Conservation (phyloP, 2,329 filamentous ascomycete species). For the Westerdykella aurantiaca region DNA sequence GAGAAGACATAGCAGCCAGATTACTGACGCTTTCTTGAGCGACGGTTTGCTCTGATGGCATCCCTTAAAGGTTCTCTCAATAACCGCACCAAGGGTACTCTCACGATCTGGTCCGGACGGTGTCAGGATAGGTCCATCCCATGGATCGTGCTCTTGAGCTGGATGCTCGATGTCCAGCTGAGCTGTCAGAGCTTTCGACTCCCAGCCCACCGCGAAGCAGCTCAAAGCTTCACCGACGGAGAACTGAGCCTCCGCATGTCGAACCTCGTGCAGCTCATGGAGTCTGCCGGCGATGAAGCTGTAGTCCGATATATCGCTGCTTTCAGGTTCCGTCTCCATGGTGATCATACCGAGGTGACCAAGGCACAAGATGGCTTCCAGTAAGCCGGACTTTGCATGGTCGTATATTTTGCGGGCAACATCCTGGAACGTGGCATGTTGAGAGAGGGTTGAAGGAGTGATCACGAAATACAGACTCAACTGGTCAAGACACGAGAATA, state of each 20-base stretch:
- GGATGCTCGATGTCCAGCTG: constrained; percentile 66
- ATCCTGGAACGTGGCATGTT: constrained; percentile 35
- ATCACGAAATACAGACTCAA: constrained; percentile 55
- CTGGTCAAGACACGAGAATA: constrained; percentile 55
- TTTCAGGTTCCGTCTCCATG: constrained; percentile 36
- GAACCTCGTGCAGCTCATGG: constrained; percentile 74
- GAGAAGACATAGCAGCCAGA: constrained; percentile 89
- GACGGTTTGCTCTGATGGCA: constrained; percentile 83
- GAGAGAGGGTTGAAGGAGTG: constrained; percentile 37
- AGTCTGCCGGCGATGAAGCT: constrained; percentile 60
- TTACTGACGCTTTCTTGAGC: constrained; percentile 83
- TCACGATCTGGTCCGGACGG: constrained; percentile 28
- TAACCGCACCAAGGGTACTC: constrained; percentile 48
- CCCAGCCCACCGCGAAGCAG: constrained; percentile 72
- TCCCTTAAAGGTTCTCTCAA: constrained; percentile 69
- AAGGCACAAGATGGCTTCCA: constrained; percentile 73
- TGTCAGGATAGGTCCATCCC: constrained; percentile 25
- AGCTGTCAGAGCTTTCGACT: constrained; percentile 70
- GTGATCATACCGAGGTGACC: constrained; percentile 67
- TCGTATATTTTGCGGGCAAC: constrained; percentile 59
- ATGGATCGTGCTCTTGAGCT: constrained; percentile 29
- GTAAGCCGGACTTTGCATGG: constrained; percentile 72
- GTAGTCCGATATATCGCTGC: constrained; percentile 35
- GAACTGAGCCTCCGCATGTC: constrained; percentile 83
- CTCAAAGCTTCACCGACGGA: constrained; percentile 83